A percentile compares a stretch with the other conserved stretches of the same genome.
These are phyloP conservation scores for Colletotrichum graminicola DNA, from an alignment of 2,329 filamentous ascomycete genomes.

Conservation along the genomic window DNA sequence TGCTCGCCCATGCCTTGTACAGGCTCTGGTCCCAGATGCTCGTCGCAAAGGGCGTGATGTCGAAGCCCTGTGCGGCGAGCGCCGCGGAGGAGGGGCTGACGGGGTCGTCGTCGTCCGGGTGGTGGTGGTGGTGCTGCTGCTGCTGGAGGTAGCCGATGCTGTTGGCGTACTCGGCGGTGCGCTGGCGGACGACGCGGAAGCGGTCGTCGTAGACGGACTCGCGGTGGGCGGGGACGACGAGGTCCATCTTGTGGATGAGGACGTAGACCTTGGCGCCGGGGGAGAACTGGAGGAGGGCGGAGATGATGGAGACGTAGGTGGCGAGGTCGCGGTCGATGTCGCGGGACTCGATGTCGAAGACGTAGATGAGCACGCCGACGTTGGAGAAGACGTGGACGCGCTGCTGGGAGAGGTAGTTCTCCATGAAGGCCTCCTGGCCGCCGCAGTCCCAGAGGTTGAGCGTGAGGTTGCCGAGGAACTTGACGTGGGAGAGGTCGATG, in stretches of 20 bases:
- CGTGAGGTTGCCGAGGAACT: slow-evolving; percentile 97
- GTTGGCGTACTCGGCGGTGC: slow-evolving; percentile 70
- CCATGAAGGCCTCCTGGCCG: slow-evolving; percentile 98
- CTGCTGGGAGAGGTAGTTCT: slow-evolving; percentile 96
- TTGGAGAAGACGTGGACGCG: slow-evolving; percentile 96
- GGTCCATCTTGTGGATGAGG: slow-evolving; percentile 98
- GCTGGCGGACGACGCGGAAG: slow-evolving; percentile 79
- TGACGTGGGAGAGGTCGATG: slow-evolving; percentile 97
- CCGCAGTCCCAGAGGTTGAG: slow-evolving; percentile 99
- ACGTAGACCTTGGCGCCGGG: slow-evolving; percentile 87
- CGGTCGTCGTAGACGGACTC: slow-evolving; percentile 88
- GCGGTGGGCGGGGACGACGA: slow-evolving; percentile 84
- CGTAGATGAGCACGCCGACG: slow-evolving; percentile 97
- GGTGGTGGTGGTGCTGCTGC: slow-evolving; percentile 12
- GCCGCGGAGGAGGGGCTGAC: slow-evolving; percentile 42
- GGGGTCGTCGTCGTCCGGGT: slow-evolving; percentile 34
- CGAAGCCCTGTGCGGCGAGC: slow-evolving; percentile 60
- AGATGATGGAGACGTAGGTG: slow-evolving; percentile 91
- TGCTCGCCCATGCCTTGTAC: slow-evolving; percentile 98
- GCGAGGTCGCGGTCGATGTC: slow-evolving; percentile 94
- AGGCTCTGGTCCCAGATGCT: slow-evolving; percentile 99
- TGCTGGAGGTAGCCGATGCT: slow-evolving; percentile 50
- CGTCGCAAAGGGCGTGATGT: slow-evolving; percentile 90
- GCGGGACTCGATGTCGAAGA: slow-evolving; percentile 97
- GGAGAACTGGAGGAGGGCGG: slow-evolving; percentile 88